phyloP scores from a whole-genome alignment of 352 stramenopile species.

The Thraustotheca clavata region DNA sequence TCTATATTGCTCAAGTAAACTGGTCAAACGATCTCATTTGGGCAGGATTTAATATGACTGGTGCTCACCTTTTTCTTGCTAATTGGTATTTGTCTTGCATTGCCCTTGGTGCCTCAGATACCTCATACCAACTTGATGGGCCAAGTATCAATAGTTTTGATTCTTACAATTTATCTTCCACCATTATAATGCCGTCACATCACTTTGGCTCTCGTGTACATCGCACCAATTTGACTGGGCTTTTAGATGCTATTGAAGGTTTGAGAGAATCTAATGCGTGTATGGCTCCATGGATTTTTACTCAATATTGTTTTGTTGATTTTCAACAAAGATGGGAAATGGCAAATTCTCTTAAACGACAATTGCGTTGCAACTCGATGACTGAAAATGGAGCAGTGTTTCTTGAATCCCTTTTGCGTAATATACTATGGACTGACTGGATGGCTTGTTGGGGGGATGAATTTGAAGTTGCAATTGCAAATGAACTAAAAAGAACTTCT shows the following conservation, averaged over 20 bases:
- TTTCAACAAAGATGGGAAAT: background rate
- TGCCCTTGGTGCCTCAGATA: background rate
- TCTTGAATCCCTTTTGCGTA: conserved; percentile 4
- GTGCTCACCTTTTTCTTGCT: background rate
- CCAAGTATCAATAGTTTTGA: background rate
- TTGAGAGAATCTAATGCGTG: background rate
- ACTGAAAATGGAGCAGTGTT: conserved; percentile 1
- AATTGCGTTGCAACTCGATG: background rate
- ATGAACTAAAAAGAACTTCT: no score
- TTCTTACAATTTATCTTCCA: background rate
- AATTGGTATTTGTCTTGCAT: background rate
- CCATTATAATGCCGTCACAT: background rate
- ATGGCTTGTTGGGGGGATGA: conserved; percentile 6
- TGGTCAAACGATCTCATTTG: conserved; percentile 11
- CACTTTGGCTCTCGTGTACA: background rate
- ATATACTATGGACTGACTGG: background rate
- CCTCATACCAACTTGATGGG: background rate
- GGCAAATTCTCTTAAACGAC: background rate
- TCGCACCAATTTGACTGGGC: background rate
- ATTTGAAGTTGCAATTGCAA: background rate
- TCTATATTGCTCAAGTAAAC: background rate
- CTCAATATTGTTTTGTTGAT: background rate
- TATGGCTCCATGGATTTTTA: background rate
- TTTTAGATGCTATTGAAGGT: background rate
- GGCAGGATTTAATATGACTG: conserved; percentile 6